Evolutionary conservation across 2,329 filamentous ascomycete species (phyloP).

Genomic region (Trichoderma hamatum): DNA sequence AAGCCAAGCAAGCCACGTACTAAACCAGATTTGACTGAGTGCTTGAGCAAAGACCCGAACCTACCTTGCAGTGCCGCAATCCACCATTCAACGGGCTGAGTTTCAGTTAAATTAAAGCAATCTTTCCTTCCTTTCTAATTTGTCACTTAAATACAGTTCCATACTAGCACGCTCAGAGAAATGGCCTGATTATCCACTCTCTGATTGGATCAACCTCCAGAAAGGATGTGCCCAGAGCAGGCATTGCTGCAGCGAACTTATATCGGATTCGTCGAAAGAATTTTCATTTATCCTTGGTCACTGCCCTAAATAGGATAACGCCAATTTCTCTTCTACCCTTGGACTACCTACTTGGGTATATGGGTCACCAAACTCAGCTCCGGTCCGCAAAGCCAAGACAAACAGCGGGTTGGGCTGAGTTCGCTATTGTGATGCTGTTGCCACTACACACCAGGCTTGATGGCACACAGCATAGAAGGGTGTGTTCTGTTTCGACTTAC

Average conservation of each 20-base stretch:
- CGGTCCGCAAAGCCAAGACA: background rate
- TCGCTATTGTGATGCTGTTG: background rate
- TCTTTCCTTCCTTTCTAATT: constrained; percentile 10
- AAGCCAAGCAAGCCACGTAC: constrained; percentile 21
- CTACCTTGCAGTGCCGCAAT: constrained; percentile 15
- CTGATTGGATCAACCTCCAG: constrained; percentile 9
- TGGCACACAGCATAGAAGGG: constrained; percentile 15
- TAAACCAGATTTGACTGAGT: constrained; percentile 5
- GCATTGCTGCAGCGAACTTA: constrained; percentile 12
- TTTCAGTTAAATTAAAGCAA: constrained; percentile 22
- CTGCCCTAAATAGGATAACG: constrained; percentile 4
- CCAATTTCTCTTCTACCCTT: background rate
- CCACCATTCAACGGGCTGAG: constrained; percentile 4
- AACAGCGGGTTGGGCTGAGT: background rate
- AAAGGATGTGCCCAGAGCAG: constrained; percentile 18
- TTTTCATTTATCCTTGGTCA: constrained; percentile 15
- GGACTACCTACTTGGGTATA: constrained; percentile 8
- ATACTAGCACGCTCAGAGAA: background rate
- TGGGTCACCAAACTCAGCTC: constrained; percentile 3
- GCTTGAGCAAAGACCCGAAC: constrained; percentile 15
- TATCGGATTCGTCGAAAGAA: constrained; percentile 9
- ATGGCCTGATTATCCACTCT: constrained; percentile 15
- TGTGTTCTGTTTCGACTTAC: constrained; percentile 7
- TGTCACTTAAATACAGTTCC: constrained; percentile 8
- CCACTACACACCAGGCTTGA: background rate